Evolutionary conservation across 345 rosid genomes (phyloP), one percentile per base, ranked within the genome.

Genomic region (Populus davidiana): DNA sequence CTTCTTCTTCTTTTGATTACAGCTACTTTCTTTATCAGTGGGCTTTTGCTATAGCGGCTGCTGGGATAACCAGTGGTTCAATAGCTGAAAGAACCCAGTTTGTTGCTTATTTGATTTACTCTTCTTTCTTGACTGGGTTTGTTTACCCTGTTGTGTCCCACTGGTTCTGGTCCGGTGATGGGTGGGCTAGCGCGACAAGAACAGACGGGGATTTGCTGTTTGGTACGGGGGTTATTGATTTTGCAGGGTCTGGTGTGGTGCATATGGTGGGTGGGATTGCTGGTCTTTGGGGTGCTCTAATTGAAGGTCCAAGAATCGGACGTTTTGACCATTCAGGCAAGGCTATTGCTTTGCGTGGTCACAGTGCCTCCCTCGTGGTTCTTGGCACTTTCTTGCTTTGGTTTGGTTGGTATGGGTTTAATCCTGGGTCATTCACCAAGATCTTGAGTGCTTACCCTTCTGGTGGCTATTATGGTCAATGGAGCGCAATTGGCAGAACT

Each of bases 21-120:
- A 86, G 92, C 16, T 82, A 87, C 81, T 94, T 94, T 79, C 97
- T 94, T 27, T 94, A 91, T 70, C 98, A 94, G 80, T 94, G 98
- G 97, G 97, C 97, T 52, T 94, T 94, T 71, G 97, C 98, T 14
- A 94, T 94, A 25, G 97, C 98, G 6, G 98, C 97, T 1, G 97
- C 98, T 31, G 97, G 98, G 12, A 92, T 94, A 50, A 94, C 98
- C 8, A 92, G 97, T 67, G 98, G 98, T 18, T 94, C 98, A 1
- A 94, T 94, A 29, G 98, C 98, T 0, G 98, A 94, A 81, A 84
- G 98, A 49, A 94, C 98, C 68, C 98, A 92, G 83, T 92, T 94
- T 61, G 94, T 91, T 2, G 92, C 98, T 66, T 94, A 92, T 69
- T 74, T 94, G 74, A 91, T 92, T 0, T 94, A 92, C 85, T 94